A percentile compares a stretch with the other conserved stretches of the same genome.
Conservation (phyloP, 768 basidiomycete species). For the Termitomyces titanicus region DNA sequence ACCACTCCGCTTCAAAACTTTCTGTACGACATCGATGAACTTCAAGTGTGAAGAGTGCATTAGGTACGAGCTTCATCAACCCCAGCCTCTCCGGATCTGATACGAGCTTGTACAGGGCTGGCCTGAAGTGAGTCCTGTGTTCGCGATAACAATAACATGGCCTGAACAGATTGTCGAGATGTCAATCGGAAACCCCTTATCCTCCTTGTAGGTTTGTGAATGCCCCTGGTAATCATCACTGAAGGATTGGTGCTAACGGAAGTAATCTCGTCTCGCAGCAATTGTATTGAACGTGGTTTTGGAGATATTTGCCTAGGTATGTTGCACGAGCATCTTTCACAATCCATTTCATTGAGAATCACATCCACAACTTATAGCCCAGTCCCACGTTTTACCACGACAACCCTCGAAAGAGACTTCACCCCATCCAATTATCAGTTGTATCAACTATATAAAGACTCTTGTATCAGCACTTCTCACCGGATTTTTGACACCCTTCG, state of each 20-base stretch:
- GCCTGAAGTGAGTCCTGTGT: conserved; percentile 1
- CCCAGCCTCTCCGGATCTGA: not conserved
- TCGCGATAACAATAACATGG: not conserved
- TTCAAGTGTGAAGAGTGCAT: conserved; percentile 6
- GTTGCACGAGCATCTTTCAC: not conserved
- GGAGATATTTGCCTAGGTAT: conserved; percentile 1
- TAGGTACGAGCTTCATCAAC: not conserved
- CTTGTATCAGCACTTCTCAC: not conserved
- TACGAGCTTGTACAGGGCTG: conserved; percentile 1
- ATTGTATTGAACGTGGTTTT: conserved; percentile 11
- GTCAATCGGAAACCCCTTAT: not conserved
- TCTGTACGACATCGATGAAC: not conserved
- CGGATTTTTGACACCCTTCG: not conserved
- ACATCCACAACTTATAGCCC: not conserved
- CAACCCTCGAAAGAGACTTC: not conserved
- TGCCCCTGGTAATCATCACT: not conserved
- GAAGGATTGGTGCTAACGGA: not conserved
- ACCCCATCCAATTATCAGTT: not conserved
- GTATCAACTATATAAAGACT: not conserved
- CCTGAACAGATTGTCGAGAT: not conserved
- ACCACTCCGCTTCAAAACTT: no score
- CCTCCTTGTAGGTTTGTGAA: conserved; percentile 11
- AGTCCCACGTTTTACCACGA: not conserved
- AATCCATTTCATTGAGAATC: not conserved
- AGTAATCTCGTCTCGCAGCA: conserved; percentile 1